Conservation (phyloP, 1,284 basidiomycete species). For the Puccinia coronata region DNA sequence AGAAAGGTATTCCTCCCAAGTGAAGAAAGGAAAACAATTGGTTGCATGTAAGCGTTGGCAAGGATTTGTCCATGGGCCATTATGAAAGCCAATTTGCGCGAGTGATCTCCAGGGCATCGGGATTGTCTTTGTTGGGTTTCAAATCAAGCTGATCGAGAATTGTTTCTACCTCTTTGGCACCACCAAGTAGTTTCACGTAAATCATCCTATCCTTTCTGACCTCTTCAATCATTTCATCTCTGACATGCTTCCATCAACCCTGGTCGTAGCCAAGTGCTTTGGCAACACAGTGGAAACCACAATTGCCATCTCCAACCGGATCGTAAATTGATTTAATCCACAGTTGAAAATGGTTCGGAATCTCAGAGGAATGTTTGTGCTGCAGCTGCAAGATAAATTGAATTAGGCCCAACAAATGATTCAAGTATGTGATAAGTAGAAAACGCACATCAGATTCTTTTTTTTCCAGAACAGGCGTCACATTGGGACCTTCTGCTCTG, state of each 20-base stretch:
- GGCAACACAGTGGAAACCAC: background rate
- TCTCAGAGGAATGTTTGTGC: too few relatives aligned
- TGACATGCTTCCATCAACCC: background rate
- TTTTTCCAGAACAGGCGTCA: too few relatives aligned
- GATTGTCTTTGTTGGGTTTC: background rate
- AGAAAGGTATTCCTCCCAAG: background rate
- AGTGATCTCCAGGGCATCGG: too few relatives aligned
- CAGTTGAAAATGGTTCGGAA: too few relatives aligned
- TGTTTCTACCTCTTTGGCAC: background rate
- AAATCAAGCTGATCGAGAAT: background rate
- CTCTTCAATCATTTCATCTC: background rate
- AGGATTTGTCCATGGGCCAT: background rate
- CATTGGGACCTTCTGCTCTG: too few relatives aligned
- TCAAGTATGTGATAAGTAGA: too few relatives aligned
- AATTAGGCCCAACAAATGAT: too few relatives aligned
- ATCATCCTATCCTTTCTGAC: background rate
- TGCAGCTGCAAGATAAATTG: too few relatives aligned
- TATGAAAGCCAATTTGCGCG: background rate
- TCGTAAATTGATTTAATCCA: background rate
- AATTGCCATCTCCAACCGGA: background rate
- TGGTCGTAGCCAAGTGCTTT: background rate
- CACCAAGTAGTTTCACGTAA: conserved; percentile 1
- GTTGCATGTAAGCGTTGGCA: too few relatives aligned
- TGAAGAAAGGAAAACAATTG: background rate
- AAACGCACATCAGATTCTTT: too few relatives aligned